Conservation (phyloP, 257 asterid species). For the Voacanga thouarsii region DNA sequence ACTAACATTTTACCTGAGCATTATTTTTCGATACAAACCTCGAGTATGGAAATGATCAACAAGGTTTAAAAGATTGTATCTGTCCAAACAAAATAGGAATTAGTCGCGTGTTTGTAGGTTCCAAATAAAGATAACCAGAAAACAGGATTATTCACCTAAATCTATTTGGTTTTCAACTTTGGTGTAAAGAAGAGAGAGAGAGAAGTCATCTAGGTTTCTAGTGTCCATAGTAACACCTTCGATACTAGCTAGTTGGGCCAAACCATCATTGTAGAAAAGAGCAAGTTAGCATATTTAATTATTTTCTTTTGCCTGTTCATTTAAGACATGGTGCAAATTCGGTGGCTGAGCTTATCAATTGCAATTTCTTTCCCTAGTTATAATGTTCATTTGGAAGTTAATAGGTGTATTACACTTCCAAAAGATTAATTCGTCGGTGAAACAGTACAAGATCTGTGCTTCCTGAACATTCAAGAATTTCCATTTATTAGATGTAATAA, state of each 20-base stretch:
- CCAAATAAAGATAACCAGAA: neutral
- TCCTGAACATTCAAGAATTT: neutral
- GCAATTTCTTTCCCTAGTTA: neutral
- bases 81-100: constrained; percentile 25
- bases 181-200: neutral
- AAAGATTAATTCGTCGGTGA: neutral
- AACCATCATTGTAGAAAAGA: neutral
- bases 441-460: neutral
- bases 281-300: neutral
- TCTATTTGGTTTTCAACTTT: neutral
- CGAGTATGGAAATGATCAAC: constrained; percentile 75
- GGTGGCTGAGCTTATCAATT: neutral
- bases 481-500: neutral
- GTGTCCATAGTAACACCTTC: neutral
- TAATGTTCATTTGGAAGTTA: neutral
- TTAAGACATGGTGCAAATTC: neutral
- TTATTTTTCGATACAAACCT: constrained; percentile 77
- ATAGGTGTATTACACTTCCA: neutral
- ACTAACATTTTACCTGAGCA: constrained; percentile 49
- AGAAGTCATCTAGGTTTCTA: neutral
- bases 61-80: constrained; percentile 73
- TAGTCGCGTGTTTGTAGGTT: neutral
- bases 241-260: neutral
- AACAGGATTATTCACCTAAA: neutral
- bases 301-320: neutral